Evolutionary conservation across 306 rosid genomes (phyloP), one percentile per base, ranked within the genome.

Genomic region (Luffa aegyptiaca): DNA sequence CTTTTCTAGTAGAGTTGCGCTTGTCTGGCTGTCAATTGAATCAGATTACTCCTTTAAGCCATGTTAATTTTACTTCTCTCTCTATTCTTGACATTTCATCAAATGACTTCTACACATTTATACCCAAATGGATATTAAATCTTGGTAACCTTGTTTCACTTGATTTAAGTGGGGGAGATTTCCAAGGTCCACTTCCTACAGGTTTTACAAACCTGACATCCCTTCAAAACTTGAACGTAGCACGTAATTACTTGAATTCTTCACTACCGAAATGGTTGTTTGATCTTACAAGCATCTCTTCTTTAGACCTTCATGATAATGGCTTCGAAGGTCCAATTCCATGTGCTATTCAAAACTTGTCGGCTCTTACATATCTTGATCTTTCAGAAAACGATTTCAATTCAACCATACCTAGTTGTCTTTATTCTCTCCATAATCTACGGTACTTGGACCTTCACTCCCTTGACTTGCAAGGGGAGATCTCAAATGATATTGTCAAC

Each of bases 111-210:
- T 26, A 26, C 31, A 26, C 31, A 26, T 26, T 26, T 26, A 26
- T 26, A 26, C 31, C 31, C 31, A 26, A 26, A 26, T 26, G 31
- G 31, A 26, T 26, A 26, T 82, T 41, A 13, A 41, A 35, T 16
- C 84, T 82, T 45, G 12, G 33, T n/a, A 77, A 57, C 35, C 81
- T 82, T 17, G 53, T 77, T 48, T 37, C 41, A 11, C 85, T 82
- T 82, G 1, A 35, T 7, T 17, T 77, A 12, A 3, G 17, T 17
- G 0, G 4, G 0, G 10, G 48, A 56, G 4, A 35, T 36, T 78
- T 77, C 20, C 33, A 46, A 10, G 82, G 82, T 51, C 66, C 56
- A 57, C 20, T 5, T 2, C 73, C 45, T 0, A 6, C 2, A 37
- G 31, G 31, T 9, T 39, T 68, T 39, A 39, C 74, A 12, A 79